Evolutionary conservation across 73 alveolate genomes (phyloP), one percentile per base, ranked within the genome.

Genomic region (Symbiodinium natans): DNA sequence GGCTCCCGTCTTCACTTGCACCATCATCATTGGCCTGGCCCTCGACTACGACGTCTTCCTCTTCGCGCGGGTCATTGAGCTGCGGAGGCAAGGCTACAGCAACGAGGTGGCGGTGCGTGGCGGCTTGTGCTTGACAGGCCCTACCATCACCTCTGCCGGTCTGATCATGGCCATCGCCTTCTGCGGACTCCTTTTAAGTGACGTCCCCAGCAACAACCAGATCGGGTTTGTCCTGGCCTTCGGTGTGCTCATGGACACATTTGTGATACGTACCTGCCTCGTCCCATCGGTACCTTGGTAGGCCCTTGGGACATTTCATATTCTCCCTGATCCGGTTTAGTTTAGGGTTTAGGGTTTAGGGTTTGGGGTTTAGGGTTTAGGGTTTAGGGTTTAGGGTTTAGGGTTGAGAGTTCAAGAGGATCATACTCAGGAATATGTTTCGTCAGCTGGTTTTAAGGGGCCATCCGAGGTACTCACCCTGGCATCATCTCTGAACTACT

Each of bases 221-320:
- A 92, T 92, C 41, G 98, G 98, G 83, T 92, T 92, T 39, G 90
- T 92, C 59, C 75, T 92, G 98, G 98, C 98, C 1, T 92, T 92
- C 34, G 98, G 92, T 5, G 98, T 92, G 19, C 85, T 92, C 92
- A 80, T 92, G 98, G 98, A 92, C 83, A 92, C 98, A 92, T 92
- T 92, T 40, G 98, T 92, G 98, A 77, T 92, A 27, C 98, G 98
- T 41, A 92, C 98, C 9, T 92, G 92, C 31, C 38, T 92, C 85
- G 98, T 92, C 21, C 98, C 98, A 9, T 74, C 92, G 34, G 92
- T 92, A n/a, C n/a, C n/a, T n/a, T n/a, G n/a, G n/a, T n/a, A n/a
- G n/a, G n/a, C n/a, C n/a, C n/a, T n/a, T n/a, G 38, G 74, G 56
- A 48, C 40, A 48, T 4, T 36, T 63, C 38, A 48, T 8, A 8